These are phyloP conservation scores for Lecanosticta acicola DNA, from an alignment of 2,329 filamentous ascomycete species.

Conservation along the genomic window DNA sequence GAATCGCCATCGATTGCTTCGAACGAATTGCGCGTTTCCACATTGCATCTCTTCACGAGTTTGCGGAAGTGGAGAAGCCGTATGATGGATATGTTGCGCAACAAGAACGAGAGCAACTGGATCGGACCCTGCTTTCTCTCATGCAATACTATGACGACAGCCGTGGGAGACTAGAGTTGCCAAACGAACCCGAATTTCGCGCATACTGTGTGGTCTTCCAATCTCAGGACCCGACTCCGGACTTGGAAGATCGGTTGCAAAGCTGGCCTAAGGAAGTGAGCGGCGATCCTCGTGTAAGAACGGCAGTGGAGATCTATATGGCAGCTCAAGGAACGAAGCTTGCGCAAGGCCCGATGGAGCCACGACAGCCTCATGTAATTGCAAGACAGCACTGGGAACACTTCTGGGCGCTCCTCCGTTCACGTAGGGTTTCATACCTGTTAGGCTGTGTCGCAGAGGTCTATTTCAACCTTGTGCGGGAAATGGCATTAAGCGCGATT, in stretches of 20 bases:
- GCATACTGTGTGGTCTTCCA: slow-evolving; percentile 57
- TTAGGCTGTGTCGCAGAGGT: slow-evolving; percentile 61
- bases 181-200: slow-evolving; percentile 59
- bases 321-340: slow-evolving; percentile 51
- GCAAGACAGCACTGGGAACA: slow-evolving; percentile 54
- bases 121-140: slow-evolving; percentile 56
- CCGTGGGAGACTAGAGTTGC: slow-evolving; percentile 44
- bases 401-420: slow-evolving; percentile 55
- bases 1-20: slow-evolving; percentile 54
- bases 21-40: slow-evolving; percentile 61
- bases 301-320: slow-evolving; percentile 53
- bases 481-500: slow-evolving; percentile 48
- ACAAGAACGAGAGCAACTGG: slow-evolving; percentile 60
- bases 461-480: slow-evolving; percentile 55
- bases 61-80: slow-evolving; percentile 47
- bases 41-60: slow-evolving; percentile 56
- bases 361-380: slow-evolving; percentile 38
- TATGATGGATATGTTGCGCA: slow-evolving; percentile 49
- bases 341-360: slow-evolving; percentile 44
- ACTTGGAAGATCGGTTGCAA: slow-evolving; percentile 55
- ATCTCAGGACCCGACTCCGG: slow-evolving; percentile 45
- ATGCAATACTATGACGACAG: slow-evolving; percentile 57
- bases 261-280: slow-evolving; percentile 49
- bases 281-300: slow-evolving; percentile 49
- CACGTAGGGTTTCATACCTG: slow-evolving; percentile 53